phyloP scores from a whole-genome alignment of 192 early-diverging fungal species.

The Mortierella antarctica region DNA sequence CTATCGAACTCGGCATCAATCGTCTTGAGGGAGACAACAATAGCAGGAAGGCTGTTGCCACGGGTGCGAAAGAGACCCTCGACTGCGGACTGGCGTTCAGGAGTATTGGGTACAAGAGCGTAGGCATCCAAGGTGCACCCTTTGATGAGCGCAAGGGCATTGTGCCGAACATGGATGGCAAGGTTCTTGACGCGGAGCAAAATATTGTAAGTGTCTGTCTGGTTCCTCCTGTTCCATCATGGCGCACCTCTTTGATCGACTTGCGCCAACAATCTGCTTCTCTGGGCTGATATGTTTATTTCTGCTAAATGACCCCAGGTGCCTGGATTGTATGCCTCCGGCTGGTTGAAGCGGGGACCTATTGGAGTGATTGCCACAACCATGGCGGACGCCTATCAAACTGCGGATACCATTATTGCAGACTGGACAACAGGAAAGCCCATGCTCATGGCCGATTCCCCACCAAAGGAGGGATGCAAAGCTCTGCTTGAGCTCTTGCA shows the following conservation, averaged over 20 bases:
- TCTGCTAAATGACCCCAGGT: slow-evolving; percentile 22
- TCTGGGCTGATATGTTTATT: neutral
- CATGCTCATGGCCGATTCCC: slow-evolving; percentile 37
- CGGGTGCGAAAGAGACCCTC: slow-evolving; percentile 66
- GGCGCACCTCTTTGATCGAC: slow-evolving; percentile 13
- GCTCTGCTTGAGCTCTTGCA: slow-evolving; percentile 50
- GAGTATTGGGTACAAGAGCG: slow-evolving; percentile 90
- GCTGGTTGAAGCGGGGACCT: slow-evolving; percentile 97
- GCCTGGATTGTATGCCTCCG: slow-evolving; percentile 87
- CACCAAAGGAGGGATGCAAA: slow-evolving; percentile 6
- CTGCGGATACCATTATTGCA: slow-evolving; percentile 78
- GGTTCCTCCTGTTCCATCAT: neutral
- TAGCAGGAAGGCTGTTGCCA: slow-evolving; percentile 65
- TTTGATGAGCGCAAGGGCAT: slow-evolving; percentile 76
- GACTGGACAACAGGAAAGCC: slow-evolving; percentile 63
- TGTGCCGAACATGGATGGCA: slow-evolving; percentile 87
- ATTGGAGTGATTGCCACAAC: slow-evolving; percentile 94
- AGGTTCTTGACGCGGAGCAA: slow-evolving; percentile 63
- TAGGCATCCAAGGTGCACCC: slow-evolving; percentile 74
- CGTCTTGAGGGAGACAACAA: slow-evolving; percentile 71
- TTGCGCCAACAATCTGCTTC: slow-evolving; percentile 12
- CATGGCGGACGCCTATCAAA: slow-evolving; percentile 94
- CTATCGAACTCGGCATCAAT: slow-evolving; percentile 73
- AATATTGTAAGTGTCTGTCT: slow-evolving; percentile 33
- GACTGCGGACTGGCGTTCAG: slow-evolving; percentile 77